Base-by-base conservation (phyloP, 345 rosid genomes). In the Pugionium dolabratum region DNA sequence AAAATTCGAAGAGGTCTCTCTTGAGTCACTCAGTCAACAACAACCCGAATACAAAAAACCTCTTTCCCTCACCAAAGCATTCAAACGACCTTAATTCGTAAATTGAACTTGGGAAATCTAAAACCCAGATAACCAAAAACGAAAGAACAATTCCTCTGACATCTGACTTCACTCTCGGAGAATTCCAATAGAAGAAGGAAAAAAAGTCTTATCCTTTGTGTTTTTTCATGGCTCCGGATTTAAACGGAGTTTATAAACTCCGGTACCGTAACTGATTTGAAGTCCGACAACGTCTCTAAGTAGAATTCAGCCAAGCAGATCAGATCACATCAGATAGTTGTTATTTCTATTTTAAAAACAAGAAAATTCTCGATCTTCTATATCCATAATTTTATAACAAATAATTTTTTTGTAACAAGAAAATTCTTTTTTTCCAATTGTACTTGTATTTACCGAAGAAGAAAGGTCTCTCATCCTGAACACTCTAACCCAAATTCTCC, bases 211-310 rank as follows among this genome's bases (percentile, higher is more conserved):
- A 61, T 58, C 37, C 56, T 44, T 27, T 33, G 4, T 8, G 18
- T n/a, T 48, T 54, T 35, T 10, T 7, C 26, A 53, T 7, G 76
- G 71, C 53, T 56, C 42, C 97, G 97, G 97, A 90, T 91, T 73
- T 69, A 55, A 87, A 79, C 64, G 64, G 77, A 42, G 74, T 72
- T 76, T 70, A 78, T 80, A 66, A 92, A 87, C 75, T 83, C 88
- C 91, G 91, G 83, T 87, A 71, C 72, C 52, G 74, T 54, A 65
- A 75, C 62, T 61, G 75, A 37, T 79, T 93, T 93, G 67, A 73
- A 81, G 82, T 86, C 98, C 98, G 94, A 69, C 79, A 85, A 92
- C 89, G 88, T 83, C 88, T 82, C 77, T 55, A 85, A 79, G 79
- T 18, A 18, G 18, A 18, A 18, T 18, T 18, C 18, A 18, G 18